Percentiles rank a stretch among this genome's conserved stretches.
These are phyloP conservation scores for Aspergillus affinis DNA, from an alignment of 495 filamentous ascomycete genomes.

Conservation along the genomic window DNA sequence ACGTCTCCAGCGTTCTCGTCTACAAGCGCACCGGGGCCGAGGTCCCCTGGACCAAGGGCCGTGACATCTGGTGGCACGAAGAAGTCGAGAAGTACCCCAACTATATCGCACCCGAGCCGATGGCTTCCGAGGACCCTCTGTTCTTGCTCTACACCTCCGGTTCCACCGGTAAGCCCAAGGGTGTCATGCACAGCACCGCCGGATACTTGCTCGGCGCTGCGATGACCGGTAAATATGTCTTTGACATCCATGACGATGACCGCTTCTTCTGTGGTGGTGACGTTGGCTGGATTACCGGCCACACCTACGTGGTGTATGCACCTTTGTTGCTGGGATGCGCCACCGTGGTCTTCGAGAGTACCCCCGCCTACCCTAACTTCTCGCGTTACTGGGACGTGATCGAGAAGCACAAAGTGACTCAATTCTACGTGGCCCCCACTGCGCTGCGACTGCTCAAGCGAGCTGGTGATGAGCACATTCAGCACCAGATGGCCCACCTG, in stretches of 20 bases:
- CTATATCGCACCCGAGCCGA: conserved; percentile 81
- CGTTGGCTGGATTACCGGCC: conserved; percentile 99
- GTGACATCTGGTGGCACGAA: conserved; percentile 98
- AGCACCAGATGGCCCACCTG: conserved; percentile 83
- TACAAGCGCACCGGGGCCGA: conserved; percentile 95
- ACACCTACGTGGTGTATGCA: conserved; percentile 98
- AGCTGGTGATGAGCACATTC: conserved; percentile 88
- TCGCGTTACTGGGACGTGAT: conserved; percentile 99
- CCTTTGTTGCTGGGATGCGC: conserved; percentile 89
- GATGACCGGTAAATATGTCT: conserved; percentile 94
- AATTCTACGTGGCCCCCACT: conserved; percentile 98
- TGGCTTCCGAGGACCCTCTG: conserved; percentile 92
- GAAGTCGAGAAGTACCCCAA: conserved; percentile 92
- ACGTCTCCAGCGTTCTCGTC: conserved; percentile 80
- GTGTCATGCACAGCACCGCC: conserved; percentile 96
- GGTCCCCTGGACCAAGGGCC: conserved; percentile 82
- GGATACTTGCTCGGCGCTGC: conserved; percentile 94
- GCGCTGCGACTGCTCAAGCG: conserved; percentile 91
- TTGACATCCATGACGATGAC: conserved; percentile 94
- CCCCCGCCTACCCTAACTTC: conserved; percentile 95
- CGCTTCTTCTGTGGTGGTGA: conserved; percentile 97
- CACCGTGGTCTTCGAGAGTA: conserved; percentile 98
- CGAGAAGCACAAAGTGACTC: conserved; percentile 89
- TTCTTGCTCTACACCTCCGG: conserved; percentile 98
- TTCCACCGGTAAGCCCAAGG: conserved; percentile 97